Conservation (phyloP, 441 rosid species). For the Biscutella laevigata region DNA sequence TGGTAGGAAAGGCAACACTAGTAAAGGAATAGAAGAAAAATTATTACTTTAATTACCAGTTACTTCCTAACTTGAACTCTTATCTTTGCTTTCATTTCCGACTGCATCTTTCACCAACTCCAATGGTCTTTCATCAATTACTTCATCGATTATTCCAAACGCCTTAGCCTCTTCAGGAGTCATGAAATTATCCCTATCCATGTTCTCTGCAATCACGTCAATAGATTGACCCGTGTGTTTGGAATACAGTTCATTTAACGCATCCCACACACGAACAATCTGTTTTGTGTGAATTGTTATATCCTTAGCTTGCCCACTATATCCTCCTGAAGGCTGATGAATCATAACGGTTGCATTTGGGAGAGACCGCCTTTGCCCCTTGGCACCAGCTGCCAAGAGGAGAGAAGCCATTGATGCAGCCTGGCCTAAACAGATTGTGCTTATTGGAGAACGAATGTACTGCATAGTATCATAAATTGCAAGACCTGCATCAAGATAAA, state of each 20-base stretch:
- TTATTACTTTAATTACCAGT: constrained; percentile 27
- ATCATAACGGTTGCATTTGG: constrained; percentile 91
- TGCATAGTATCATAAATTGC: constrained; percentile 97
- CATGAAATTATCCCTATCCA: constrained; percentile 97
- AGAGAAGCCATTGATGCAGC: constrained; percentile 99
- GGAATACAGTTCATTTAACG: constrained; percentile 57
- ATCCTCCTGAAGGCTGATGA: constrained; percentile 98
- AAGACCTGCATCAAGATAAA: constrained; percentile 48
- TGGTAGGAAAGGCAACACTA: too few species aligned
- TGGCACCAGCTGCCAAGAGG: constrained; percentile 80
- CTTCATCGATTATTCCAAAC: constrained; percentile 91
- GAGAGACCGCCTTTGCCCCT: constrained; percentile 80
- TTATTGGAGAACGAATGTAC: constrained; percentile 81
- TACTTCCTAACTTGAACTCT: constrained; percentile 42
- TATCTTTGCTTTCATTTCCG: constrained; percentile 51
- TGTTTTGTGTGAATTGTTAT: constrained; percentile 86
- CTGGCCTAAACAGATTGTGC: constrained; percentile 85
- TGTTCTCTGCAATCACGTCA: constrained; percentile 68
- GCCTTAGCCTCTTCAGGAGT: constrained; percentile 85
- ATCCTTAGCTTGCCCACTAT: constrained; percentile 92
- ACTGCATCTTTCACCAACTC: constrained; percentile 74
- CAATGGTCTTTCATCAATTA: constrained; percentile 77
- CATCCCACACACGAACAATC: constrained; percentile 87
- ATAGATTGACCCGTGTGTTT: constrained; percentile 75
- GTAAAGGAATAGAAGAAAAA: too few species aligned